phyloP scores from a whole-genome alignment of 345 rosid species.

The Acer campestre region DNA sequence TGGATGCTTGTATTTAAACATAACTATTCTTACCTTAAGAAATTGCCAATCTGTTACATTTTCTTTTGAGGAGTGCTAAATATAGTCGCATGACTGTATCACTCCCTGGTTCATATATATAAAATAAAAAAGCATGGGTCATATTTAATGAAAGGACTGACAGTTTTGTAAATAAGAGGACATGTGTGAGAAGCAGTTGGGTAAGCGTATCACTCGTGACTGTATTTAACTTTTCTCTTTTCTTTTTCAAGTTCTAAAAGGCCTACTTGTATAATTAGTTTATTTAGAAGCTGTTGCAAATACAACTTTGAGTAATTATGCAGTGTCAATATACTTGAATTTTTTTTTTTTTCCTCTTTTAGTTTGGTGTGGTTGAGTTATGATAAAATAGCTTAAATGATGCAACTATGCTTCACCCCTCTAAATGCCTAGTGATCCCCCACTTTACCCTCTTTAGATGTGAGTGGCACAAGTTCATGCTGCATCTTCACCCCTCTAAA shows the following conservation, averaged over 20 bases:
- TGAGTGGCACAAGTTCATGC: too few species aligned
- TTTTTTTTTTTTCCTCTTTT: background rate
- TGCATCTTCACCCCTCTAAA: too few species aligned
- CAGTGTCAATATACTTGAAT: background rate
- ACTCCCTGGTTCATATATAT: background rate
- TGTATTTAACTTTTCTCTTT: background rate
- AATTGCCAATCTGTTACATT: background rate
- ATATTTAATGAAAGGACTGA: background rate
- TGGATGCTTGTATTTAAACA: background rate
- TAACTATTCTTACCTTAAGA: background rate
- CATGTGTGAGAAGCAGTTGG: background rate
- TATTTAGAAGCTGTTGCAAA: background rate
- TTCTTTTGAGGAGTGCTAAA: background rate
- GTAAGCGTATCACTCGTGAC: background rate
- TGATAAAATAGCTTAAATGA: background rate
- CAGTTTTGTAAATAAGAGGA: background rate
- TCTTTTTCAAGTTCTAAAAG: background rate
- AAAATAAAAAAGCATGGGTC: background rate
- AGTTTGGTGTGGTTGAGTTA: background rate
- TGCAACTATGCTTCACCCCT: background rate
- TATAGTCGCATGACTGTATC: background rate
- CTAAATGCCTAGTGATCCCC: background rate
- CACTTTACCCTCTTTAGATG: too few species aligned
- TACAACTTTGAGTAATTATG: background rate
- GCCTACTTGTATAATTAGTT: slow-evolving; percentile 4